Evolutionary conservation across 768 basidiomycete genomes (phyloP).

Genomic region (Crassisporium funariophilum): DNA sequence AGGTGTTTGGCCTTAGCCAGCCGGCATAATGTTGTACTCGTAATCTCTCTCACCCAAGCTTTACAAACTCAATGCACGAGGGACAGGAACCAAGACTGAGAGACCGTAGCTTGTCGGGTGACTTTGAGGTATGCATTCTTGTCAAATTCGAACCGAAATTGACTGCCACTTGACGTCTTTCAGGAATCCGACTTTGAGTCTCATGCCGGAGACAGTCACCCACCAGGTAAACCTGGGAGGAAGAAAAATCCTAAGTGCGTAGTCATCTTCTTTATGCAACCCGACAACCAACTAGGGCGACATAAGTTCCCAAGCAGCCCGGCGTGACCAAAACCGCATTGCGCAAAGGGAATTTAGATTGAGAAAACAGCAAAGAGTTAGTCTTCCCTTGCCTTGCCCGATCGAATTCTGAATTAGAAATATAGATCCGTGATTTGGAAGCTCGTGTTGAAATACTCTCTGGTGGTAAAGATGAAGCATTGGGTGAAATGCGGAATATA

Average conservation of each 20-base stretch:
- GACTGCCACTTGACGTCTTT: slow-evolving; percentile 4
- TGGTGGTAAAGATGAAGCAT: slow-evolving; percentile 87
- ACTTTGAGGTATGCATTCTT: slow-evolving; percentile 48
- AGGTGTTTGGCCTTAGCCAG: slow-evolving; percentile 12
- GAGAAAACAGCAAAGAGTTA: slow-evolving; percentile 85
- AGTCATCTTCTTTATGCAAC: slow-evolving; percentile 6
- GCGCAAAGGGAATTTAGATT: slow-evolving; percentile 93
- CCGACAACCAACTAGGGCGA: slow-evolving; percentile 15
- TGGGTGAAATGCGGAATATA: slow-evolving; percentile 81
- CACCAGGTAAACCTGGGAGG: slow-evolving; percentile 68
- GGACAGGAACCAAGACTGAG: slow-evolving; percentile 39
- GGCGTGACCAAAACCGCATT: slow-evolving; percentile 88
- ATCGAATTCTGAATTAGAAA: slow-evolving; percentile 4
- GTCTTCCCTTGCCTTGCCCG: slow-evolving; percentile 16
- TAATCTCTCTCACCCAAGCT: slow-evolving; percentile 49
- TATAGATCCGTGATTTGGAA: slow-evolving; percentile 91
- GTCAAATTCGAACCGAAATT: not conserved
- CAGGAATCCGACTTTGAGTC: slow-evolving; percentile 76
- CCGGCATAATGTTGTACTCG: slow-evolving; percentile 28
- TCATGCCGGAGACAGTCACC: slow-evolving; percentile 40
- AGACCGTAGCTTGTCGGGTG: slow-evolving; percentile 68
- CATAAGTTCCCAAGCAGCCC: slow-evolving; percentile 86
- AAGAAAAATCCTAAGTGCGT: slow-evolving; percentile 90
- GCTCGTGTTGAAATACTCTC: slow-evolving; percentile 94
- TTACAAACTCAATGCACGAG: slow-evolving; percentile 47